Base-by-base conservation (phyloP, 2,329 filamentous ascomycete genomes). In the Didymellaceae sp. region DNA sequence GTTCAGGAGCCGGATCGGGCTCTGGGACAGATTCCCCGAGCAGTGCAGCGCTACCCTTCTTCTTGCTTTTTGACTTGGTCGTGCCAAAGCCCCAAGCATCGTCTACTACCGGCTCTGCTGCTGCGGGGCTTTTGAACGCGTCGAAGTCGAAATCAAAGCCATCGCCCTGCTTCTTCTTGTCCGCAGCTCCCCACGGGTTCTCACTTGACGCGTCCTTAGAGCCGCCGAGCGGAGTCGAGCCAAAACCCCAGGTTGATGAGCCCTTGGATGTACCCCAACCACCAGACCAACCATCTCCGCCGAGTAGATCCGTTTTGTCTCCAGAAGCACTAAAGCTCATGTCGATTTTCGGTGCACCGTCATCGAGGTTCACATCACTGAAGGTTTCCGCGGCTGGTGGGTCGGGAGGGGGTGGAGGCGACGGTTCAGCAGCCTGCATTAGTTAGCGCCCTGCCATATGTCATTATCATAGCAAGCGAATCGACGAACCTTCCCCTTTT, bases 311-410 rank as follows among this genome's bases (percentile, higher is more conserved):
- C 22, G 65, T 66, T 13, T 54, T 31, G 43, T 54, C 52, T 16
- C 56, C 58, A 17, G 63, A 57, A 38, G 67, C 66, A 35, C 74
- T 75, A 55, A 79, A 77, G 54, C 74, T 74, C 53, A 80, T 68
- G 52, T 79, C 76, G 57, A 80, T 73, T 65, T 79, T 77, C 17
- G 77, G 77, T 42, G 73, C 74, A 30, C 55, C 63, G 47, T 80
- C 74, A 69, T 78, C 69, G 58, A 78, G 66, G 61, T 73, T 69
- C 60, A 79, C 74, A 44, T 77, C 75, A 59, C 79, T 75, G 55
- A 79, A 78, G 43, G 72, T 75, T 45, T 74, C 70, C 54, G 61
- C 66, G 38, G 55, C 55, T 33, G 70, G 63, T 48, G 67, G 65
- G 46, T 59, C 61, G 45, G 63, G 65, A 55, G 67, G 62, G 46